Evolutionary conservation across 495 filamentous ascomycete genomes (phyloP).

Genomic region (Bacidia rubella): DNA sequence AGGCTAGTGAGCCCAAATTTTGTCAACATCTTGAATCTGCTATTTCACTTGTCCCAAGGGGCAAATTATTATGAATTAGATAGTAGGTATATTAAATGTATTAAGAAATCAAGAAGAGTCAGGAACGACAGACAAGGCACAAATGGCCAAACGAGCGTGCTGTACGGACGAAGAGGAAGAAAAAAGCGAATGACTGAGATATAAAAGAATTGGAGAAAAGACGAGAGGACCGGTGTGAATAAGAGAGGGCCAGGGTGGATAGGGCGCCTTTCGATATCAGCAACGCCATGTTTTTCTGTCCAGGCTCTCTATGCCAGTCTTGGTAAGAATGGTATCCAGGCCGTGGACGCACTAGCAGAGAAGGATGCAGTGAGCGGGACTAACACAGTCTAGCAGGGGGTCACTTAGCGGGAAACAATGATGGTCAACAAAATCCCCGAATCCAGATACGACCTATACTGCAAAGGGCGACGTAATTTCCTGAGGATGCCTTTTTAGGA

Average conservation of each 20-base stretch:
- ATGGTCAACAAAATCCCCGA: neutral
- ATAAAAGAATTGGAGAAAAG: neutral
- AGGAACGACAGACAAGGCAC: constrained; percentile 3
- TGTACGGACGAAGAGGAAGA: neutral
- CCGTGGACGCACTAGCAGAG: neutral
- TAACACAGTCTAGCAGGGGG: neutral
- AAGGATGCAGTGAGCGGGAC: neutral
- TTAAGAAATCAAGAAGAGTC: neutral
- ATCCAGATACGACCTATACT: constrained; percentile 3
- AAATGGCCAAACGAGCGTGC: constrained; percentile 2
- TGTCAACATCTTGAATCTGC: constrained; percentile 5
- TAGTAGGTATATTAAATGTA: neutral
- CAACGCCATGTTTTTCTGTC: neutral
- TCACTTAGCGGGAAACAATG: neutral
- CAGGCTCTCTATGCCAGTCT: neutral
- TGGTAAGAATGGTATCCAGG: neutral
- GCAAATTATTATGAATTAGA: neutral
- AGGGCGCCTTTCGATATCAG: neutral
- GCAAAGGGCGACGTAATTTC: neutral
- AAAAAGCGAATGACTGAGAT: neutral
- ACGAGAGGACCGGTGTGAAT: neutral
- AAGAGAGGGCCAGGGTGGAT: neutral
- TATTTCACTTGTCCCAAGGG: neutral
- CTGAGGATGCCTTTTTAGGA: neutral
- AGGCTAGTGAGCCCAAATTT: constrained; percentile 10